Evolutionary conservation across 129 eudicot species (phyloP), one percentile per base, ranked within the genome.

Genomic region (Chrysanthemum makinoi): DNA sequence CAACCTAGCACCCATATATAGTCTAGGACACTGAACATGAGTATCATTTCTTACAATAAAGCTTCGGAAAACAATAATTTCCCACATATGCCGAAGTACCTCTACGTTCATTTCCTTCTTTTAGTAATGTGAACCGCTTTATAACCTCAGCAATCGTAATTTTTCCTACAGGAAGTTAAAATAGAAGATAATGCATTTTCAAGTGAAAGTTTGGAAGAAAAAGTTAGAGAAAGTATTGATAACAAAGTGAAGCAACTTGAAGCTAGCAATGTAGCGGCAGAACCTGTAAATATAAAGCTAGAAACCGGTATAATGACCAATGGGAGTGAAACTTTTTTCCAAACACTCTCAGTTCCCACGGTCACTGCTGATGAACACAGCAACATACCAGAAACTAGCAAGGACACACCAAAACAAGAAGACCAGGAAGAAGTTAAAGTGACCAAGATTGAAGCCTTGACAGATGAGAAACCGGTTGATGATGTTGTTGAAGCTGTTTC

Each of bases 101-200:
- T 70, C 75, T 39, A 55, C 14, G 43, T 11, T 18, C 19, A 11
- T 62, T 62, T 49, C 30, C 49, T 61, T 39, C 26, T 15, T 59
- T 30, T 8, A 47, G 48, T 51, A 26, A 47, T 3, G 26, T 43
- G 47, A 44, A 58, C 46, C 26, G 47, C 47, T 35, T 43, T 35
- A 71, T 66, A 26, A 22, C 48, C 59, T 75, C 53, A 57, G 18
- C 68, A 46, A 5, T 15, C 43, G 58, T 49, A 72, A 49, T 35
- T 72, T 64, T 74, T 64, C 33, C 52, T 75, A 74, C 86, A 86
- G 91, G 73, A 22, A 65, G 68, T 14, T 72, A 88, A 81, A 65
- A 76, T 30, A 58, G 75, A 70, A 66, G 83, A 70, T 35, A 35
- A 57, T 62, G 72, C 56, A 61, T 13, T 58, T 44, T 20, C 39